These are phyloP conservation scores for Talaromyces thailandensis DNA, from an alignment of 495 filamentous ascomycete genomes.

Conservation along the genomic window DNA sequence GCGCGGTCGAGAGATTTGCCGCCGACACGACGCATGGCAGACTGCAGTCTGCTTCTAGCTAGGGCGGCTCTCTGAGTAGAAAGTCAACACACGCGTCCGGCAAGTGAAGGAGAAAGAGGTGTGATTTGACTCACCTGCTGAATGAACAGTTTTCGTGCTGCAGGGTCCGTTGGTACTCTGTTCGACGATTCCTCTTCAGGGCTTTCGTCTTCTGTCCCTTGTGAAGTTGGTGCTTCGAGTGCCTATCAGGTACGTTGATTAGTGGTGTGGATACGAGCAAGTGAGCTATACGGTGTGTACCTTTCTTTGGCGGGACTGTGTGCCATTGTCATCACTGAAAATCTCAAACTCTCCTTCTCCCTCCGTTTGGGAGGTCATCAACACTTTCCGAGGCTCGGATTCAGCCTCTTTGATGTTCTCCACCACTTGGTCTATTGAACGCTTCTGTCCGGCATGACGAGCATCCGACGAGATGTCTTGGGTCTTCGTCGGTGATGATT, in stretches of 20 bases:
- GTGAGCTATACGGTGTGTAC: background rate
- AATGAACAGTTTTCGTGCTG: slow-evolving; percentile 34
- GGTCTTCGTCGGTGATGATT: background rate
- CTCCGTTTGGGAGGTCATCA: slow-evolving; percentile 2
- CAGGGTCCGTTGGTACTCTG: slow-evolving; percentile 24
- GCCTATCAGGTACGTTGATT: background rate
- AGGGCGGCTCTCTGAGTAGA: slow-evolving; percentile 32
- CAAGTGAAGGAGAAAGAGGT: background rate
- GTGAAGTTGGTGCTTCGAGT: background rate
- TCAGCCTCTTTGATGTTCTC: slow-evolving; percentile 8
- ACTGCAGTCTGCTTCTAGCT: slow-evolving; percentile 34
- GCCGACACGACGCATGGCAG: slow-evolving; percentile 33
- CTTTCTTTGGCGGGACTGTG: background rate
- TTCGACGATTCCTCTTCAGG: slow-evolving; percentile 4
- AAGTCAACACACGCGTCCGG: slow-evolving; percentile 4
- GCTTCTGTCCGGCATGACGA: slow-evolving; percentile 33
- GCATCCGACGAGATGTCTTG: slow-evolving; percentile 9
- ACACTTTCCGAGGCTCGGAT: slow-evolving; percentile 3
- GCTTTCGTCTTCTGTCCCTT: background rate
- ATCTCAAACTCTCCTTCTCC: background rate
- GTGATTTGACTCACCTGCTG: slow-evolving; percentile 26
- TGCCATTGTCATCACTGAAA: background rate
- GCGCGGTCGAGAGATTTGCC: slow-evolving; percentile 36
- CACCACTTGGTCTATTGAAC: slow-evolving; percentile 31
- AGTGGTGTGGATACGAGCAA: background rate